Evolutionary conservation across 768 basidiomycete genomes (phyloP), one percentile per base, ranked within the genome.

Genomic region (Hygrophorus russula): DNA sequence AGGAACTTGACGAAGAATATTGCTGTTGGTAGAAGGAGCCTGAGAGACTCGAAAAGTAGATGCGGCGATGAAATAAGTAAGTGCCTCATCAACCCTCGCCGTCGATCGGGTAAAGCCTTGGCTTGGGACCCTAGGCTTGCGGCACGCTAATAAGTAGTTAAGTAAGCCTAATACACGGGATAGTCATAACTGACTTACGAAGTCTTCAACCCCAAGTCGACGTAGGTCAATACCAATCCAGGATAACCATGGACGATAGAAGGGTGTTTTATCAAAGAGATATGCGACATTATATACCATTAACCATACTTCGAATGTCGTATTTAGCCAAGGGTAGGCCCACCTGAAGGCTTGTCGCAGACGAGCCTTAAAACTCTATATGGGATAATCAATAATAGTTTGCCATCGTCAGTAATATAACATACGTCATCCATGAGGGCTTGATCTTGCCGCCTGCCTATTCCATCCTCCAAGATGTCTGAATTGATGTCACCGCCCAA

Each of bases 1-100:
- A 96, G 69, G 62, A 98, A 93, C 61, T 92, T 94, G 67, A 99
- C 70, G 58, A 89, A 86, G 62, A 99, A 94, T 46, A 99, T 91
- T 33, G 84, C 82, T 14, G 82, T 85, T 12, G 89, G 94, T 28
- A 92, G 73, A 36, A 88, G 69, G 37, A 87, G 64, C 46, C 80
- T 76, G 31, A 92, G 67, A 2, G 86, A 89, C 57, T 91, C 85
- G 27, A 92, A 69, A 7, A 85, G 52, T 34, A 81, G 60, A 39
- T 69, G 73, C 5, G 85, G 87, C 5, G 78, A 74, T 15, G 61
- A 59, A 39, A 63, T 49, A 13, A 85, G 47, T 28, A 78, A 53
- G 20, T 62, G 67, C 49, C 67, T 70, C 34, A 84, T 47, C 42
- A 62, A 37, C 32, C 69, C 69, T 36, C 58, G 60, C 27, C 55